Base-by-base conservation (phyloP, 495 filamentous ascomycete species). In the Hypoxylon perforatum region DNA sequence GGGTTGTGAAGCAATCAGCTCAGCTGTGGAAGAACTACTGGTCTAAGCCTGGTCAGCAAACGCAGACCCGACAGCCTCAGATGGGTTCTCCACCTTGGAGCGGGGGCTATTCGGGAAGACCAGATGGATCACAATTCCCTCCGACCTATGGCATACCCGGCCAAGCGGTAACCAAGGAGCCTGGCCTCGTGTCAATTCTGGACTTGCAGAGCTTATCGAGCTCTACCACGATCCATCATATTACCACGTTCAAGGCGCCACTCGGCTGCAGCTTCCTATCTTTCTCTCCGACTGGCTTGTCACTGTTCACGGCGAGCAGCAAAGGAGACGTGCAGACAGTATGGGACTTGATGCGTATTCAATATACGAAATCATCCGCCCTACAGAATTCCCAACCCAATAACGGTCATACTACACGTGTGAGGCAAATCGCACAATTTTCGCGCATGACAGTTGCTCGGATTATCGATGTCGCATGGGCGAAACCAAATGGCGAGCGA, bases 261-360 rank as follows among this genome's bases (percentile, higher is more conserved):
- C 86, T 90, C 49, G 95, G 95, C 19, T 97, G 93, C 76, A 97
- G 95, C 74, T 94, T 91, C 71, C 76, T 99, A 18, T 96, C 94
- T 0, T 91, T 99, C 54, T 88, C 93, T 44, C 94, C 95, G 0
- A 90, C 86, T 45, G 94, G 94, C 1, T 77, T 97, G 2, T 86
- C 87, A 73, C 80, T 99, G 9, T 86, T 99, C 62, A 98, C 92
- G 0, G 94, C 91, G 15, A 97, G 91, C 74, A 90, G 86, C 67
- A 97, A 97, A 66, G 95, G 95, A 9, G 95, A 99, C 71, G 86
- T 95, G 4, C 89, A 96, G 75, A 91, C 90, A 60, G 87, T 97
- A 1, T 99, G 95, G 95, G 92, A 97, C 77, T 78, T 97, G 51
- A 90, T 94, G 88, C 90, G 91, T 18, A 84, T 87, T 21, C 83